Conservation (phyloP, 768 basidiomycete species). For the Leucocoprinus sp. region DNA sequence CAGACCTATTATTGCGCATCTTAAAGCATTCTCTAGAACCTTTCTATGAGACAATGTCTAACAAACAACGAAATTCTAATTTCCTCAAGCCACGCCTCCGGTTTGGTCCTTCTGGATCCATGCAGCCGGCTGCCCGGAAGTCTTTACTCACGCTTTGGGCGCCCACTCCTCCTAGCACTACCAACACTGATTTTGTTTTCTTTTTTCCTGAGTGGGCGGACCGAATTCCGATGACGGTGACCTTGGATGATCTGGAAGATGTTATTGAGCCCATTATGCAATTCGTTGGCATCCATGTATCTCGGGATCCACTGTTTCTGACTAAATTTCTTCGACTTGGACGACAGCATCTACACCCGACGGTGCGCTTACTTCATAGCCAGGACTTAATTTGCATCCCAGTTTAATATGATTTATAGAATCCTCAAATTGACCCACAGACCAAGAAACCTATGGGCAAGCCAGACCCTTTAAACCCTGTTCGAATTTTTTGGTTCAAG, state of each 20-base stretch:
- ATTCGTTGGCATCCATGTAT: slow-evolving; percentile 75
- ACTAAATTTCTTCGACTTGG: slow-evolving; percentile 78
- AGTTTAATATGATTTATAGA: slow-evolving; percentile 14
- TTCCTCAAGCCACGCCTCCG: slow-evolving; percentile 58
- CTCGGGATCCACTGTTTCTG: slow-evolving; percentile 68
- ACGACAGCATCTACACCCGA: slow-evolving; percentile 46
- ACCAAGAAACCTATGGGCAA: slow-evolving; percentile 53
- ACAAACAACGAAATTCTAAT: slow-evolving; percentile 53
- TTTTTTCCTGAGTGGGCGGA: slow-evolving; percentile 85
- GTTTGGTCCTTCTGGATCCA: slow-evolving; percentile 50
- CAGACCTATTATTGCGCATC: slow-evolving; percentile 78
- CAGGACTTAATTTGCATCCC: not conserved
- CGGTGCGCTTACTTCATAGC: not conserved
- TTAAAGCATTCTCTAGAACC: slow-evolving; percentile 61
- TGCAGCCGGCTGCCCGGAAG: slow-evolving; percentile 48
- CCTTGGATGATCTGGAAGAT: slow-evolving; percentile 60
- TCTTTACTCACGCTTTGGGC: slow-evolving; percentile 65
- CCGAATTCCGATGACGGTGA: slow-evolving; percentile 55
- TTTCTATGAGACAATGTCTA: slow-evolving; percentile 52
- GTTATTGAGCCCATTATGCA: slow-evolving; percentile 74
- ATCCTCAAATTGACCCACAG: slow-evolving; percentile 45
- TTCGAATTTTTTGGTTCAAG: slow-evolving; percentile 78
- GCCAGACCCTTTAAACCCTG: slow-evolving; percentile 48
- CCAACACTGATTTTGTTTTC: slow-evolving; percentile 71
- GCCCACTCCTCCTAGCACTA: slow-evolving; percentile 76